Percentiles rank a stretch among this genome's conserved stretches.
phyloP scores from a whole-genome alignment of 768 basidiomycete species.

The Daedaleopsis nitida region DNA sequence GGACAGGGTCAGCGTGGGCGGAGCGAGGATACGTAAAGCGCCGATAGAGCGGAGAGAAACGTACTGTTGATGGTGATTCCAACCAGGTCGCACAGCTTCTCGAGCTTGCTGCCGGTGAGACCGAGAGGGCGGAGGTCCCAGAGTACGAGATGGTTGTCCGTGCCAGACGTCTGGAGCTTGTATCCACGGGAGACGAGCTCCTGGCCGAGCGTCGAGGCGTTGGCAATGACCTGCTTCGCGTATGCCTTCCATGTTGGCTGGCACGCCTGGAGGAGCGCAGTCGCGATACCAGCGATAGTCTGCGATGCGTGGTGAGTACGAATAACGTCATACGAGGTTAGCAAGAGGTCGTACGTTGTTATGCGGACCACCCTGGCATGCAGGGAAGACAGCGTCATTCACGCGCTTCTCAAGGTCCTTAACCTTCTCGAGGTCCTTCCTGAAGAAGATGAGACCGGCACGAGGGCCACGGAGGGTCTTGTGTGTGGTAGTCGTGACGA shows the following conservation, averaged over 20 bases:
- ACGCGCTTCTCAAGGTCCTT: conserved; percentile 94
- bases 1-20: neutral
- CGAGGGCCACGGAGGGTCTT: conserved; percentile 98
- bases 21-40: neutral
- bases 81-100: conserved; percentile 96
- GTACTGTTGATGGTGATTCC: conserved; percentile 96
- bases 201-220: conserved; percentile 76
- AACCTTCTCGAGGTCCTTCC: conserved; percentile 80
- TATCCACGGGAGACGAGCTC: conserved; percentile 80
- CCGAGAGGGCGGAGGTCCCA: conserved; percentile 97
- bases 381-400: conserved; percentile 98
- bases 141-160: conserved; percentile 96
- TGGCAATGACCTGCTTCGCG: conserved; percentile 92
- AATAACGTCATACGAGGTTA: neutral
- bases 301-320: conserved; percentile 30
- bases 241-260: conserved; percentile 90
- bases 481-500: conserved; percentile 99
- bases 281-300: conserved; percentile 96
- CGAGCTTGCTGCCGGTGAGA: conserved; percentile 96
- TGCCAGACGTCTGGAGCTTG: conserved; percentile 95
- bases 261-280: conserved; percentile 86
- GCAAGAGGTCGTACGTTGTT: conserved; percentile 71
- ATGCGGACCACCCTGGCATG: conserved; percentile 99
- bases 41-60: conserved; percentile 28
- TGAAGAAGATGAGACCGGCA: conserved; percentile 98